Evolutionary conservation across 306 rosid species (phyloP).

Genomic region (Arachis hypogaea): DNA sequence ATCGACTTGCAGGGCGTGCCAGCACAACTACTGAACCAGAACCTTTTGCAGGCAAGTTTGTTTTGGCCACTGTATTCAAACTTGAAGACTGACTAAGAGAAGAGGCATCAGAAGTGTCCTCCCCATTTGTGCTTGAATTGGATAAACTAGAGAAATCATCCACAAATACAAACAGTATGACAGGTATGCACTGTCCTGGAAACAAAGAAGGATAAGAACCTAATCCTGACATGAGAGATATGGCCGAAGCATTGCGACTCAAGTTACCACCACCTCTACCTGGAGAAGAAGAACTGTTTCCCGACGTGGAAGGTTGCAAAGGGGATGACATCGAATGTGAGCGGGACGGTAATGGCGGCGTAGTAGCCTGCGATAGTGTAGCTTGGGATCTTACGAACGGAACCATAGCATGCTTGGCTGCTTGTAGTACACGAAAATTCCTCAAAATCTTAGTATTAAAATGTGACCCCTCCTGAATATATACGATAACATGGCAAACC

Average conservation of each 20-base stretch:
- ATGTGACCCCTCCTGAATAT: conserved; percentile 78
- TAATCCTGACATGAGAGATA: conserved; percentile 86
- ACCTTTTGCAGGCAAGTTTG: conserved; percentile 68
- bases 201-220: conserved; percentile 90
- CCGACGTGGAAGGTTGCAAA: conserved; percentile 48
- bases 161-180: conserved; percentile 72
- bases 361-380: not conserved
- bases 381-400: conserved; percentile 67
- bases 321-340: conserved; percentile 54
- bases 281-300: conserved; percentile 71
- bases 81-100: conserved; percentile 59
- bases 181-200: conserved; percentile 96
- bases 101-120: conserved; percentile 60
- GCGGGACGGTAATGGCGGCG: conserved; percentile 53
- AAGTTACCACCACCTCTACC: conserved; percentile 65
- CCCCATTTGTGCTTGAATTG: conserved; percentile 56
- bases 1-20: conserved; percentile 80
- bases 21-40: conserved; percentile 88
- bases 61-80: conserved; percentile 54
- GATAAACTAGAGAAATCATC: conserved; percentile 72
- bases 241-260: conserved; percentile 64
- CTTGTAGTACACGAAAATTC: conserved; percentile 78
- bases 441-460: conserved; percentile 69
- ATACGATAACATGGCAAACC: conserved; percentile 89
- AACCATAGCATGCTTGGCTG: conserved; percentile 83